Base-by-base conservation (phyloP, 805 yeast species). In the Lachancea kluyveri region DNA sequence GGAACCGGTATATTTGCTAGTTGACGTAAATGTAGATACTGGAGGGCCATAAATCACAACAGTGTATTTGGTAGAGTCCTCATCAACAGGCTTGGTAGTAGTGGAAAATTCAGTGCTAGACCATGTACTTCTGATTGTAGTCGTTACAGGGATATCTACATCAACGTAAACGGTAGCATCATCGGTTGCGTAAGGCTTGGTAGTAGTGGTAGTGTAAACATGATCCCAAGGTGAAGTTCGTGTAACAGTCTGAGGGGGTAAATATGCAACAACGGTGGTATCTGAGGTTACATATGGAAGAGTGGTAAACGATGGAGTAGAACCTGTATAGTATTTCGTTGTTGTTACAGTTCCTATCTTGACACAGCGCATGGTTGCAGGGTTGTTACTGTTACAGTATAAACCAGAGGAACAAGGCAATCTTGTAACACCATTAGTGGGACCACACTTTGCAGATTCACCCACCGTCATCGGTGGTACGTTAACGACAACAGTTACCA, bases 11-110 rank as follows among this genome's bases (percentile, higher is more conserved):
- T 31, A 35, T 5, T 31, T 30, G 5, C 24, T 20, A n/a, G 29
- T 24, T 17, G 36, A 22, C 5, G 39, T 31, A 12, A 19, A 31
- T 5, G 18, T 15, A 15, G 31, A 21, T 10, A 35, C 38, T 8
- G 38, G 35, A 12, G 38, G 38, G 4, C 38, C 38, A 14, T 35
- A 35, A 6, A 35, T 21, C 9, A 35, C 31, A 3, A 30, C 35
- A 0, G 38, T 35, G 11, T 35, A 35, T 17, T 26, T 23, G 16
- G 35, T 8, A 11, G 34, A 29, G 6, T 30, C 27, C n/a, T 16
- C 14, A 9, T 30, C 12, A 8, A 26, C 31, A 3, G 21, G 5
- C 11, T 29, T 9, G 2, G 38, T 35, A 20, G 31, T 16, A 5
- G 38, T 35, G n/a, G 28, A 15, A n/a, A 35, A 30, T 12, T 12